Evolutionary conservation across 345 rosid species (phyloP).

Genomic region (Pugionium cornutum): DNA sequence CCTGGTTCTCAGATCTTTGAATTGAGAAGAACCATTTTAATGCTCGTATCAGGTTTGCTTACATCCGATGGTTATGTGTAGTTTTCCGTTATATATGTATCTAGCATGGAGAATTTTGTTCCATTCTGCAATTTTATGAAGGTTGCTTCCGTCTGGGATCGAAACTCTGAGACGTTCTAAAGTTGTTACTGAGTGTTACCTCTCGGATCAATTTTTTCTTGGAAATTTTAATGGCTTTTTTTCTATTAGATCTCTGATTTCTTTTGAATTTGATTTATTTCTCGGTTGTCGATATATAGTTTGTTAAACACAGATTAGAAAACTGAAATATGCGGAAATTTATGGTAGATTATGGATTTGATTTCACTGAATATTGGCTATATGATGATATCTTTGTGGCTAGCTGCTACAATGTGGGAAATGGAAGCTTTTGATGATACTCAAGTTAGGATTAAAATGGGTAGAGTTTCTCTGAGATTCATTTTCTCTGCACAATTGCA

Average conservation of each 20-base stretch:
- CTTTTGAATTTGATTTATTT: slow-evolving; percentile 4
- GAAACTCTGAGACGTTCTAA: neutral
- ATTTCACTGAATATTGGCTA: slow-evolving; percentile 11
- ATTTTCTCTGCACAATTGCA: neutral
- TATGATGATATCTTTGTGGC: slow-evolving; percentile 6
- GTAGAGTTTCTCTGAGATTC: slow-evolving; percentile 6
- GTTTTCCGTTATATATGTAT: neutral
- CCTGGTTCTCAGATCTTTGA: slow-evolving; percentile 39
- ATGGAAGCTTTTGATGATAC: slow-evolving; percentile 3
- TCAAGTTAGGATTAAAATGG: neutral
- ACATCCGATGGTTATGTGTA: slow-evolving; percentile 11
- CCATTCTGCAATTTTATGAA: slow-evolving; percentile 2
- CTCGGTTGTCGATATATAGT: slow-evolving; percentile 1
- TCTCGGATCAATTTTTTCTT: slow-evolving; percentile 1
- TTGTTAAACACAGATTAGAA: slow-evolving; percentile 18
- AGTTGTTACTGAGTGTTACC: slow-evolving; percentile 1
- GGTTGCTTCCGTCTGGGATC: slow-evolving; percentile 30
- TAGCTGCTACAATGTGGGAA: slow-evolving; percentile 16
- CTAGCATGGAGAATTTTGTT: neutral
- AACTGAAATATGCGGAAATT: neutral
- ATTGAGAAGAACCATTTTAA: slow-evolving; percentile 19
- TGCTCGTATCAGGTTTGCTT: slow-evolving; percentile 31
- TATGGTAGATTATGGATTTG: slow-evolving; percentile 7
- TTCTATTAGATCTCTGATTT: slow-evolving; percentile 16
- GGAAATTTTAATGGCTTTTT: neutral